A percentile compares a stretch with the other conserved stretches of the same genome.
Evolutionary conservation across 2,329 filamentous ascomycete genomes (phyloP).

Genomic region (Cytospora paraplurivora): DNA sequence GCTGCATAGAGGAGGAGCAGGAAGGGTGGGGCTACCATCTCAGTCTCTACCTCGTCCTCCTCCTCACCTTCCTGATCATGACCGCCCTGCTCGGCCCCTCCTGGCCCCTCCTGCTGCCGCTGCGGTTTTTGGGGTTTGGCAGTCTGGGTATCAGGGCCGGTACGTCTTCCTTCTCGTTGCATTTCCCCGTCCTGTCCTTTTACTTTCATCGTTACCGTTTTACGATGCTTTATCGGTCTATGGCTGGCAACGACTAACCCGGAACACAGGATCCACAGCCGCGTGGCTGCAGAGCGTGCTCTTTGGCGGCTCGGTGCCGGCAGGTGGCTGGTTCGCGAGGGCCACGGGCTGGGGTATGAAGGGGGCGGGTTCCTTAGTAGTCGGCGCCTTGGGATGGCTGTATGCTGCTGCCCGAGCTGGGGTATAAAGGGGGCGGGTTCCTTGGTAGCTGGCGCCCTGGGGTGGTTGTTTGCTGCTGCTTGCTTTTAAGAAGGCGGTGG

Average conservation of each 20-base stretch:
- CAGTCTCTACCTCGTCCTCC: neutral
- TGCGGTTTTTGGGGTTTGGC: neutral
- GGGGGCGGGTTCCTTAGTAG: too few relatives aligned
- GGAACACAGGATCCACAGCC: neutral
- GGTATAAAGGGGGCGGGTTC: neutral
- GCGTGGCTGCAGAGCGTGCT: neutral
- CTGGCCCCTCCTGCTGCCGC: neutral
- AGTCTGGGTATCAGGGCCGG: neutral
- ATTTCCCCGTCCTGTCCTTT: too few relatives aligned
- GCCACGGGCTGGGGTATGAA: neutral
- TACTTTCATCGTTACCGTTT: too few relatives aligned
- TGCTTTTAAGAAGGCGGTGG: too few relatives aligned
- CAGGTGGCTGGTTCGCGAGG: neutral
- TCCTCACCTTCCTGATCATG: neutral
- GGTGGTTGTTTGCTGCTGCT: too few relatives aligned
- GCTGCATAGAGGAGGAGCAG: too few relatives aligned
- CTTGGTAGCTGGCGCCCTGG: too few relatives aligned
- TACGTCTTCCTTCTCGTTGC: neutral
- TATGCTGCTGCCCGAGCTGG: neutral
- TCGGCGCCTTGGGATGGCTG: too few relatives aligned
- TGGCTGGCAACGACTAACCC: too few relatives aligned
- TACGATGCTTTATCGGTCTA: too few relatives aligned
- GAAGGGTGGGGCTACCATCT: too few relatives aligned
- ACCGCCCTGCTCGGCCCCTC: neutral
- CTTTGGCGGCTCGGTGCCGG: neutral